Base-by-base conservation (phyloP, 176 grass and related monocot genomes). In the Pontederia paniculata region DNA sequence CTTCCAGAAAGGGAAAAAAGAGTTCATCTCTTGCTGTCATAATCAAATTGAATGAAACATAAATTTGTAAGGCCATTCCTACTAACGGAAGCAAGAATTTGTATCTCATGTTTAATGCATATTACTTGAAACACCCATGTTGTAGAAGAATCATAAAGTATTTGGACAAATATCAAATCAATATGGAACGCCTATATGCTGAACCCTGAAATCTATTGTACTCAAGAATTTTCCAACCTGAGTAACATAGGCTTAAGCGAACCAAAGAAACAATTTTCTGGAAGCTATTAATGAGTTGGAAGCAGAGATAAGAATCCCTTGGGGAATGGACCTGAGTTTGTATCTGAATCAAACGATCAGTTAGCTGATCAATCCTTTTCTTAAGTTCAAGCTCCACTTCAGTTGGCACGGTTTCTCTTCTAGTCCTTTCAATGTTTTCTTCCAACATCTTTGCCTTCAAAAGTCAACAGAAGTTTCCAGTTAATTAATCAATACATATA, bases 311-410 rank as follows among this genome's bases (percentile, higher is more conserved):
- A 57, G 42, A 9, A 10, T 46, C 54, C 28, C 15, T 52, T 16
- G 45, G 19, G 12, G 19, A 65, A 16, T 41, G 19, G 57, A 98
- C 93, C 93, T 98, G 93, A 65, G 76, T 84, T 57, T 98, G 93
- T 72, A 91, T 98, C 54, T 98, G 83, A 82, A 98, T 91, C 58
- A 98, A 84, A 15, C 93, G 80, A 82, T 98, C 93, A 58, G 83
- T 98, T 58, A 98, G 77, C 75, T 98, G 93, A 75, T 91, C 86
- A 46, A 91, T 86, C 73, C 93, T 84, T 69, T 80, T 98, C 47
- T 88, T 89, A 60, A 98, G 74, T 77, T 98, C 93, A 43, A 48
- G 68, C 66, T 98, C 93, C 11, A 91, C 75, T 70, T 91, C 86
- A 67, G 86, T 81, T 81, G 75, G 86, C 62, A 81, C 52, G 63